Evolutionary conservation across 768 basidiomycete genomes (phyloP), one percentile per base, ranked within the genome.

Genomic region (Calocybe indica): DNA sequence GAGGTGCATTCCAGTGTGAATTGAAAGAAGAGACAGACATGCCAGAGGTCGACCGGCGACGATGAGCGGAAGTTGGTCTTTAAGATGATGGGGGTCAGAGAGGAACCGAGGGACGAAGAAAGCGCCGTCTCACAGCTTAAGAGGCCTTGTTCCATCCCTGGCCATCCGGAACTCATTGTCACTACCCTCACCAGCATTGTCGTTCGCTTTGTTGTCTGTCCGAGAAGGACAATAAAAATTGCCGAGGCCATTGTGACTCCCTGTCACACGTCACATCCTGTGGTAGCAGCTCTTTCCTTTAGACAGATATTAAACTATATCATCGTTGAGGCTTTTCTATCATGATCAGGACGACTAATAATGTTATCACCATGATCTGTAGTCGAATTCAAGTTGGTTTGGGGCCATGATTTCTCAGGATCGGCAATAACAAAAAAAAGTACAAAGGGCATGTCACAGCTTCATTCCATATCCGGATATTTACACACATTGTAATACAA

Each of bases 11-110:
- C 63, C 62, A 67, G 51, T 55, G 58, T 47, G 58, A 56, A 58
- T 58, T 62, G 55, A 58, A 22, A 22, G 22, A 22, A 22, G 22
- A 22, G 22, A 22, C 57, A 47, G 57, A 53, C 54, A 61, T 59
- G 55, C 52, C 55, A 58, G 55, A 57, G 49, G 72, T 75, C 74
- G 74, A 68, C 75, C 75, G 58, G 75, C 75, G 74, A 77, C 72
- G 62, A 54, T 49, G 54, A 62, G 51, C 51, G 42, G 37, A 49
- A 55, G 50, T 59, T 33, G 51, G 39, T 46, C 37, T 52, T 43
- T 38, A 46, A 49, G 37, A 34, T 14, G 44, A 22, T 22, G 22
- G 22, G 22, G 22, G 22, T 22, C 22, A 22, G 42, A 55, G 59
- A 58, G 57, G 57, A 53, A 54, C 45, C 42, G 45, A 43, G 40